Conservation (phyloP, 2,329 filamentous ascomycete species). For the Trichoderma afroharzianum region DNA sequence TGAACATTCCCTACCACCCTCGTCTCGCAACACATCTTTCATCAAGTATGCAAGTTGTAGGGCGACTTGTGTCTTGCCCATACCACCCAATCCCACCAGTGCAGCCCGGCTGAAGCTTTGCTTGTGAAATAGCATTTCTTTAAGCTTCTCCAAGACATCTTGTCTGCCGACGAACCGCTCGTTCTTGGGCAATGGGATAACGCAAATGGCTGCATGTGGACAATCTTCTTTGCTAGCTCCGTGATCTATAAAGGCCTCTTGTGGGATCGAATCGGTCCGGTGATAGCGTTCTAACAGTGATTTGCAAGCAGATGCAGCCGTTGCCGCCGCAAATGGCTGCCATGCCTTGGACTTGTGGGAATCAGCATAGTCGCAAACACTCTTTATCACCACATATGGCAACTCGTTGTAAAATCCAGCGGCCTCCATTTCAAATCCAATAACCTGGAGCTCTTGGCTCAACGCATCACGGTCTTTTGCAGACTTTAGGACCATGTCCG, state of each 20-base stretch:
- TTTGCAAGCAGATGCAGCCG: conserved; percentile 27
- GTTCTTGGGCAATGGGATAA: conserved; percentile 21
- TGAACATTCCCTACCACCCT: conserved; percentile 29
- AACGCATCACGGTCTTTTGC: conserved; percentile 34
- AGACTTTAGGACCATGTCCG: conserved; percentile 38
- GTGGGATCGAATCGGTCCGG: not conserved
- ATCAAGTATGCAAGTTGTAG: conserved; percentile 39
- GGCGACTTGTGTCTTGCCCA: conserved; percentile 38
- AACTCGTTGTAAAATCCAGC: conserved; percentile 30
- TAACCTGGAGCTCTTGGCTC: conserved; percentile 24
- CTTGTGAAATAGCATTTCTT: conserved; percentile 1
- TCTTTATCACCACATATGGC: conserved; percentile 35
- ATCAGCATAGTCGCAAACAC: conserved; percentile 39
- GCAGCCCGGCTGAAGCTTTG: conserved; percentile 28
- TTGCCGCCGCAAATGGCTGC: conserved; percentile 36
- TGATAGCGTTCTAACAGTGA: conserved; percentile 12
- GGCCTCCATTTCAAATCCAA: conserved; percentile 36
- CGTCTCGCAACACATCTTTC: conserved; percentile 33
- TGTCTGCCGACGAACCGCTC: conserved; percentile 24
- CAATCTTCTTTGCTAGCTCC: not conserved
- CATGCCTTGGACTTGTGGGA: conserved; percentile 37
- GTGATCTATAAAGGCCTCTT: not conserved
- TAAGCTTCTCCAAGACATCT: conserved; percentile 19
- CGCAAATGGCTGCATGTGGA: not conserved
- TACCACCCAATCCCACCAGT: conserved; percentile 36